Percentiles rank a stretch among this genome's conserved stretches.
Evolutionary conservation across 2,329 filamentous ascomycete species (phyloP).

Genomic region (Triangularia verruculosa): DNA sequence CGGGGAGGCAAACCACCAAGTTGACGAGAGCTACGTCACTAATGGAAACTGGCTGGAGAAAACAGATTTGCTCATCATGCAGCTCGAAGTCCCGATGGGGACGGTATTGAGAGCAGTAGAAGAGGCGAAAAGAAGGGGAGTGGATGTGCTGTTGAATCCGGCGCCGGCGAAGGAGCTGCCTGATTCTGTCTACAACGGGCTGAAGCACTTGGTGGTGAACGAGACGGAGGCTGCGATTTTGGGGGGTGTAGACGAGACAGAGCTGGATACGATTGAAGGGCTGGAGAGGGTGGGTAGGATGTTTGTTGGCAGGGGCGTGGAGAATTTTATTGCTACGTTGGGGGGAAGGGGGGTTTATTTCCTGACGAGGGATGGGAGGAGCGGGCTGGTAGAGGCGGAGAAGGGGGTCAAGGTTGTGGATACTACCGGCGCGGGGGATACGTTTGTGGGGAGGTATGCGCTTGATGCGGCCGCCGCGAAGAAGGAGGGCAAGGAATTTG

Average conservation of each 20-base stretch:
- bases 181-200: conserved; percentile 58
- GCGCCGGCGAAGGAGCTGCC: conserved; percentile 73
- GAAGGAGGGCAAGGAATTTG: conserved; percentile 37
- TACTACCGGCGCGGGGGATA: conserved; percentile 92
- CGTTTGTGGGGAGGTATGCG: conserved; percentile 86
- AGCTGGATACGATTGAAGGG: conserved; percentile 47
- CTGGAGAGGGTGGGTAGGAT: conserved; percentile 48
- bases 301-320: conserved; percentile 69
- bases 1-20: conserved; percentile 60
- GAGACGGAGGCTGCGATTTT: conserved; percentile 83
- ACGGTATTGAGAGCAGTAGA: conserved; percentile 62
- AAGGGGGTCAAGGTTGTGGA: conserved; percentile 74
- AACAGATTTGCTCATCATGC: conserved; percentile 68
- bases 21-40: conserved; percentile 38
- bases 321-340: conserved; percentile 78
- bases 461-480: conserved; percentile 58
- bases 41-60: conserved; percentile 20
- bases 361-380: conserved; percentile 41
- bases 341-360: conserved; percentile 77
- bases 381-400: conserved; percentile 57
- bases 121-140: conserved; percentile 44
- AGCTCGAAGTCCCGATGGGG: conserved; percentile 70
- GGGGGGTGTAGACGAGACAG: conserved; percentile 50
- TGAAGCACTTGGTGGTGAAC: conserved; percentile 83
- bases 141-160: conserved; percentile 78